Conservation (phyloP, 2,329 filamentous ascomycete genomes). For the Trichoderma lentiforme region DNA sequence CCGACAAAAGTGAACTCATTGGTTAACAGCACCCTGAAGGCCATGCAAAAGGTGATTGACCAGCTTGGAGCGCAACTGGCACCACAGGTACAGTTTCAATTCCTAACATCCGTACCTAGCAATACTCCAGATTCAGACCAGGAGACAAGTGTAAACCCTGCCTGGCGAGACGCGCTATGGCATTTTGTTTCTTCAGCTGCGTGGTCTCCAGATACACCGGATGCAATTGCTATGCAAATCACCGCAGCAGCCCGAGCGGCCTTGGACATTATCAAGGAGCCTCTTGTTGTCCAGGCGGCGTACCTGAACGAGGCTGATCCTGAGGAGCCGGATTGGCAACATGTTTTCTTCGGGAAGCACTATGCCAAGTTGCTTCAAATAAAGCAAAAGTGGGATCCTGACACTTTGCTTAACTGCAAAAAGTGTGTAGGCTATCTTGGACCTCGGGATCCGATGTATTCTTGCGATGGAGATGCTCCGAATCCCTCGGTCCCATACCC, state of each 20-base stretch:
- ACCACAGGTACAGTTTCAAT: neutral
- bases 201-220: neutral
- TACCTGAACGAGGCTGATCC: slow-evolving; percentile 53
- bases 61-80: neutral
- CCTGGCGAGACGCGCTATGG: slow-evolving; percentile 3
- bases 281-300: slow-evolving; percentile 21
- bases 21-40: neutral
- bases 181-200: neutral
- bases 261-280: slow-evolving; percentile 43
- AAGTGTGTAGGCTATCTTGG: slow-evolving; percentile 22
- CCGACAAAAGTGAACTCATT: neutral
- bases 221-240: neutral
- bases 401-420: too few relatives aligned
- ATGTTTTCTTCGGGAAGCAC: too few relatives aligned
- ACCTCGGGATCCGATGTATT: too few relatives aligned
- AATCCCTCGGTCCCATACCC: too few relatives aligned
- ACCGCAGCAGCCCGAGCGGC: neutral
- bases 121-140: slow-evolving; percentile 3
- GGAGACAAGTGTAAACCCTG: slow-evolving; percentile 8
- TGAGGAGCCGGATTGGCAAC: slow-evolving; percentile 34
- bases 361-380: too few relatives aligned
- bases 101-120: neutral
- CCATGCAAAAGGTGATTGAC: neutral
- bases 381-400: too few relatives aligned
- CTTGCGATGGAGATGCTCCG: too few relatives aligned